Evolutionary conservation across 2,329 filamentous ascomycete species (phyloP), one percentile per base, ranked within the genome.

Genomic region (Colletotrichum tropicicola): DNA sequence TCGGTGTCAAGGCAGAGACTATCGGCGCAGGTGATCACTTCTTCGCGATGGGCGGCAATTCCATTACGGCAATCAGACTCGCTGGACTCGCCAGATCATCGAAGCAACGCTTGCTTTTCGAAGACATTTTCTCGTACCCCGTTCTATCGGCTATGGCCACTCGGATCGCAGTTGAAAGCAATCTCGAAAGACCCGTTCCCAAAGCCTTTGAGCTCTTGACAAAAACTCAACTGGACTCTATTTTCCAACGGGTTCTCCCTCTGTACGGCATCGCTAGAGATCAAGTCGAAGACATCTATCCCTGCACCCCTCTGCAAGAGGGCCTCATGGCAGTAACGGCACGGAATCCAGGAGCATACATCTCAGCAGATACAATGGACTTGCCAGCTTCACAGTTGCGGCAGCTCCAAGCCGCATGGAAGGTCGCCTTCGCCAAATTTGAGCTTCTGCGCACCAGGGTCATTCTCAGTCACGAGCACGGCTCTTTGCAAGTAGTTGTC

Each of bases 371-470:
- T 19, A 72, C 70, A 2, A 62, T 74, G 12, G 63, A 68, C 13
- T 67, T 77, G 3, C 43, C 69, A 1, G 37, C 70, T 12, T 43
- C 71, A 4, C 64, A 74, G 3, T 25, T 72, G 19, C 51, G 32
- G 5, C 63, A 43, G 5, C 75, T 77, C 67, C 70, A 72, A 55
- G 49, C 62, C 2, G 73, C 75, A 13, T 77, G 75, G 75, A 57
- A 66, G 6, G 9, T 6, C 8, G 60, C 61, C 23, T 41, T 68
- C 2, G 9, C 28, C 4, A 45, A 28, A 7, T 65, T 59, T 21
- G 49, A 48, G 19, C 45, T 58, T 8, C 43, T 68, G 2, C 61
- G 65, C 13, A 68, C 65, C 1, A 30, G 65, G 7, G 62, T 68
- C 7, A 28, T 64, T 13, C 59, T 59, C 3, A 45, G 65, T 9